Evolutionary conservation across 2,329 filamentous ascomycete species (phyloP), one percentile per base, ranked within the genome.

Genomic region (Phaeoacremonium minimum): DNA sequence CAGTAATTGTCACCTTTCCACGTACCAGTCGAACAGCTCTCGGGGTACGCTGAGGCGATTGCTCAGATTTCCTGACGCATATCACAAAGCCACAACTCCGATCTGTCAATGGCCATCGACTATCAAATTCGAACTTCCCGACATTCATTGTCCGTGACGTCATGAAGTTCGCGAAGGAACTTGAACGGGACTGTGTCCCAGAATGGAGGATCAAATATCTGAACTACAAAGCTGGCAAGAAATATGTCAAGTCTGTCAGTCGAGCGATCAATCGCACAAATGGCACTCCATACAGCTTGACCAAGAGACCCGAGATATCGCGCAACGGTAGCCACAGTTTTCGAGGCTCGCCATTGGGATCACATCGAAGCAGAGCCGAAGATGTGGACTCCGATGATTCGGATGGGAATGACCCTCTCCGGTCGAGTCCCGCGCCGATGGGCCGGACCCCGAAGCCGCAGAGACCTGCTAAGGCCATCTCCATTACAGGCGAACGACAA

Each of bases 121-220:
- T n/a, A n/a, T n/a, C n/a, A n/a, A n/a, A n/a, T n/a, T n/a, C n/a
- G n/a, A n/a, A n/a, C n/a, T n/a, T n/a, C n/a, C n/a, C n/a, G n/a
- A n/a, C n/a, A n/a, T n/a, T n/a, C n/a, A n/a, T n/a, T 30, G 30
- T 16, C 20, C 31, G 32, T 44, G 56, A 57, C 58, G 61, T 57
- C 63, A 81, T 81, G 76, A 83, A 80, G 61, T 82, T 82, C 49
- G 77, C 75, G 38, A 85, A 84, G 57, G 87, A 95, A 66, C 74
- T 95, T 45, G 87, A 95, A 56, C 78, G 85, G 55, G 86, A 94
- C 52, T 77, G 89, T 36, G 88, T 96, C 46, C 90, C 90, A 56
- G 79, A 97, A 77, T 97, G 91, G 91, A 80, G 86, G 53, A 77
- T 83, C 59, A 95, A 95, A 62, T 97, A 96, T 61, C 75, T 97